Percentiles rank a stretch among this genome's conserved stretches.
These are phyloP conservation scores for Fusarium sp. DNA, from an alignment of 2,329 filamentous ascomycete species.

Conservation along the genomic window DNA sequence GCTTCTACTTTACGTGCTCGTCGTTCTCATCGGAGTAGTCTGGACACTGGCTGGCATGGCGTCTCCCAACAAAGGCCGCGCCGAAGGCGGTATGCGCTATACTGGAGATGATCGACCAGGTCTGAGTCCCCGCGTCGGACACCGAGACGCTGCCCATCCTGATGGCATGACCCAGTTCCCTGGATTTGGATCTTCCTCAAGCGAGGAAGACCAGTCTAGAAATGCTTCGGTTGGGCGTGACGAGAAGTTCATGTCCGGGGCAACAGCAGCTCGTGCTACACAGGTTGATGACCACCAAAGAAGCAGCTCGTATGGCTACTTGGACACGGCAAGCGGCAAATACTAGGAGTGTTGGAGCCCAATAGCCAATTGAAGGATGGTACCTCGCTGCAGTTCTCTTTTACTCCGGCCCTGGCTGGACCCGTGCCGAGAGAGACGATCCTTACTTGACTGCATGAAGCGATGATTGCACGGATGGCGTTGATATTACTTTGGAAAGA, in stretches of 20 bases:
- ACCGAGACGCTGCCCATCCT: slow-evolving; percentile 36
- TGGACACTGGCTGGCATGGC: slow-evolving; percentile 72
- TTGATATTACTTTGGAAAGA: slow-evolving; percentile 32
- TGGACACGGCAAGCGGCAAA: slow-evolving; percentile 46
- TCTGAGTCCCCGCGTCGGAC: slow-evolving; percentile 42
- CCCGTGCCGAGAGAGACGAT: slow-evolving; percentile 42
- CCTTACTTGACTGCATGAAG: slow-evolving; percentile 40
- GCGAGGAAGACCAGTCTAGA: slow-evolving; percentile 35
- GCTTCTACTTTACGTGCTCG: slow-evolving; percentile 79
- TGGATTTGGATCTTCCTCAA: slow-evolving; percentile 44
- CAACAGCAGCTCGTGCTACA: slow-evolving; percentile 39
- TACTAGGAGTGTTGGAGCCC: slow-evolving; percentile 40
- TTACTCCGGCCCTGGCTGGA: slow-evolving; percentile 45
- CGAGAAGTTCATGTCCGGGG: slow-evolving; percentile 47
- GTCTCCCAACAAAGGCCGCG: slow-evolving; percentile 63
- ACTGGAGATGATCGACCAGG: slow-evolving; percentile 47
- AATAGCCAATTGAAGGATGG: slow-evolving; percentile 23
- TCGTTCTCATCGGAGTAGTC: slow-evolving; percentile 78
- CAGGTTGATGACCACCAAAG: slow-evolving; percentile 48
- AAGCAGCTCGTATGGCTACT: slow-evolving; percentile 51
- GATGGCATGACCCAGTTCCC: slow-evolving; percentile 40
- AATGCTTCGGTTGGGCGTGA: slow-evolving; percentile 32
- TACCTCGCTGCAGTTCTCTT: slow-evolving; percentile 32
- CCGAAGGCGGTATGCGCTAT: slow-evolving; percentile 65
- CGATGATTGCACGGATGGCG: slow-evolving; percentile 29